Evolutionary conservation across 306 rosid genomes (phyloP), one percentile per base, ranked within the genome.

Genomic region (Begonia loranthoides): DNA sequence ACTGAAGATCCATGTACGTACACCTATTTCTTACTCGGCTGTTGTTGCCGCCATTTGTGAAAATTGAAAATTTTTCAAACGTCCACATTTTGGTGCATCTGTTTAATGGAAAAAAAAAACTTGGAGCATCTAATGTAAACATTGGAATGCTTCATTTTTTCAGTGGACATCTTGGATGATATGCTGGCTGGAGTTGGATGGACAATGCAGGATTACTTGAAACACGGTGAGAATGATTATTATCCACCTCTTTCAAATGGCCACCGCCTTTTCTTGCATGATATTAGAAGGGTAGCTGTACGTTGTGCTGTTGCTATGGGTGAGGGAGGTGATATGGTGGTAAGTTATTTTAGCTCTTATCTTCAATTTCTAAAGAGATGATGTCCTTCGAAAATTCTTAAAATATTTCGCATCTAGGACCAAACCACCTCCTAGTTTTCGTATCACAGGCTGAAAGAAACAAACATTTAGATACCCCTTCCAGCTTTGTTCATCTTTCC

Each of bases 221-320:
- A 86, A 63, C 40, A 82, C 56, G 99, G 99, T 15, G 94, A 86
- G 64, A 72, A 82, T 69, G 95, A 90, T 70, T 86, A 90, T 81
- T 86, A 86, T 21, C 99, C 99, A 9, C 95, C 94, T 72, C 95
- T 86, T 73, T 65, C 82, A 24, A 90, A 90, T 71, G 95, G 95
- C 53, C 87, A 86, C 61, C 77, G 95, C 71, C 72, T 90, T 62
- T 90, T 90, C 71, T 78, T 86, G 51, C 95, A 90, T 73, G 99
- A 86, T 68, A 76, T 90, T 52, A 76, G 94, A 76, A 66, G 84
- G 66, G 92, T 82, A 45, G 94, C 88, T 44, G 95, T 86, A 57
- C 92, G 99, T 43, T 81, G 83, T 73, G 86, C 94, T 13, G 95
- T 90, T 68, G 99, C 99, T 67, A 86, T 90, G 95, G 95, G 95